phyloP scores from a whole-genome alignment of 129 eudicot genomes.

The Escallonia herrerae region DNA sequence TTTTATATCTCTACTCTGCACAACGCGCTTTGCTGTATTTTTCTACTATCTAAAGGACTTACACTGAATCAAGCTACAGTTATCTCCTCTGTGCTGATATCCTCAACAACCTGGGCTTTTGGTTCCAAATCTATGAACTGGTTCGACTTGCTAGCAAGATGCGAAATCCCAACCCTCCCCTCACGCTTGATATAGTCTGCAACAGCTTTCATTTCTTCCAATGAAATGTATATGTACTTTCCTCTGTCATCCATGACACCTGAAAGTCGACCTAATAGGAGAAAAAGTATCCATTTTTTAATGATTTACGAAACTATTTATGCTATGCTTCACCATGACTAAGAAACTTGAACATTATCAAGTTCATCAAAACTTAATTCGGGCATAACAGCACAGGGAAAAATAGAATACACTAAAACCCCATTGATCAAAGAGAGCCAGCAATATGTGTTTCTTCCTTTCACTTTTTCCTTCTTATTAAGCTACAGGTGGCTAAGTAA shows the following conservation, averaged over 20 bases:
- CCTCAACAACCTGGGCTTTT: conserved; percentile 57
- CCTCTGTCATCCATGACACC: conserved; percentile 99
- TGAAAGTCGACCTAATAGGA: conserved; percentile 67
- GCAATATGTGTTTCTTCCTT: neutral
- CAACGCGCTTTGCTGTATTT: neutral
- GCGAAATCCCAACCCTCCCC: conserved; percentile 91
- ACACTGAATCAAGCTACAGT: conserved; percentile 49
- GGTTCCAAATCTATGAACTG: conserved; percentile 97
- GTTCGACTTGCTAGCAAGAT: conserved; percentile 89
- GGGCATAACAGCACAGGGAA: neutral
- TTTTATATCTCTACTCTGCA: neutral
- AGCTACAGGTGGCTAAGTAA: neutral
- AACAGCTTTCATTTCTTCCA: conserved; percentile 96
- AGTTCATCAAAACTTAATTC: no score
- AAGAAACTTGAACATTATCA: no score
- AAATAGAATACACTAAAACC: neutral
- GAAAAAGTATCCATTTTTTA: neutral
- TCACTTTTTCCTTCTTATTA: neutral
- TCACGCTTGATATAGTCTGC: conserved; percentile 90
- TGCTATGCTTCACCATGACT: no score
- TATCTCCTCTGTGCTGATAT: conserved; percentile 54
- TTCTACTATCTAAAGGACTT: neutral
- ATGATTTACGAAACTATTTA: no score
- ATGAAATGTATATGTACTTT: conserved; percentile 87
- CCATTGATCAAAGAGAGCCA: neutral